A percentile compares a stretch with the other conserved stretches of the same genome.
Conservation (phyloP, 2,329 filamentous ascomycete species). For the Alternaria sp. region DNA sequence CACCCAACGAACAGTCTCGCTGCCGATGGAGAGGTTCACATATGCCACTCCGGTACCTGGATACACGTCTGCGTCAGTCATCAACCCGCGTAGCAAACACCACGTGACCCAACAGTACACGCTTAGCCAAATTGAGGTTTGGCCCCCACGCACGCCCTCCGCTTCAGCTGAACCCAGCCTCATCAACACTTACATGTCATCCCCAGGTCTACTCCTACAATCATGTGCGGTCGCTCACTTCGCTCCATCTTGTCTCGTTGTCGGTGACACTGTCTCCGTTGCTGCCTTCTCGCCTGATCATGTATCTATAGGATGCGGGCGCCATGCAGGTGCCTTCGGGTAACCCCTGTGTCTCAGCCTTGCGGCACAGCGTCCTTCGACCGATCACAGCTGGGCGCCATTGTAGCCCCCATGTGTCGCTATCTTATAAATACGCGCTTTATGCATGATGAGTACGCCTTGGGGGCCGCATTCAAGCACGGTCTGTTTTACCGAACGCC, state of each 20-base stretch:
- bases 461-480: neutral
- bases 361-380: slow-evolving; percentile 27
- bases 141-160: neutral
- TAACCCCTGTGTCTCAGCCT: slow-evolving; percentile 29
- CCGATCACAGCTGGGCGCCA: slow-evolving; percentile 11
- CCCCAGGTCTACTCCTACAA: slow-evolving; percentile 47
- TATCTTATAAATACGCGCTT: neutral
- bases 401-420: slow-evolving; percentile 9
- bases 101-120: slow-evolving; percentile 10
- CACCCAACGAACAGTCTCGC: slow-evolving; percentile 43
- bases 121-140: slow-evolving; percentile 6
- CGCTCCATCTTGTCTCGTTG: slow-evolving; percentile 20
- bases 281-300: slow-evolving; percentile 5
- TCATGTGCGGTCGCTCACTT: slow-evolving; percentile 42
- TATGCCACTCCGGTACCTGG: slow-evolving; percentile 51
- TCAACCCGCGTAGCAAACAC: neutral
- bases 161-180: slow-evolving; percentile 1
- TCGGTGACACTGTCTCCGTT: slow-evolving; percentile 2
- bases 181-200: slow-evolving; percentile 48
- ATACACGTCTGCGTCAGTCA: neutral
- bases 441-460: neutral
- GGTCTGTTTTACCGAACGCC: neutral
- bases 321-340: slow-evolving; percentile 7
- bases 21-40: slow-evolving; percentile 47
- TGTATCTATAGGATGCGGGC: slow-evolving; percentile 10